A percentile compares a stretch with the other conserved stretches of the same genome.
Conservation (phyloP, 495 filamentous ascomycete species). For the Penicillium bovifimosum region DNA sequence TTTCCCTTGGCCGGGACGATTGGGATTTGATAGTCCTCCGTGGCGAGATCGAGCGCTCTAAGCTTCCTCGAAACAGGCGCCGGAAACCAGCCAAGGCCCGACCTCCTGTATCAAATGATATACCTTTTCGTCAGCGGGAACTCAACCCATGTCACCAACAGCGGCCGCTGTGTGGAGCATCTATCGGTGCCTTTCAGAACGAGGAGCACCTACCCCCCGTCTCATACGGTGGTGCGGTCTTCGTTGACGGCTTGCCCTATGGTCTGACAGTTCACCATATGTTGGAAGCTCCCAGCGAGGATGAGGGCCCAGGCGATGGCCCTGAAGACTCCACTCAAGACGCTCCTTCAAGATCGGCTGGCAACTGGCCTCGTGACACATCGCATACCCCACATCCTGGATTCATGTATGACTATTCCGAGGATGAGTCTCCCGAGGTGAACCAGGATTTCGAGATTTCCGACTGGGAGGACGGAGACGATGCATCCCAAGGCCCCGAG, state of each 20-base stretch:
- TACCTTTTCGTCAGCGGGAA: conserved; percentile 30
- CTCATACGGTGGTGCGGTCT: conserved; percentile 79
- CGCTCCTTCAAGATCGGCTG: conserved; percentile 32
- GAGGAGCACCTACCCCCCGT: conserved; percentile 82
- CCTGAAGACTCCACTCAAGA: conserved; percentile 25
- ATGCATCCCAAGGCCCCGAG: conserved; percentile 27
- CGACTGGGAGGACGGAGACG: conserved; percentile 44
- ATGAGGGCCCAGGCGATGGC: conserved; percentile 50
- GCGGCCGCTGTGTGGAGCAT: conserved; percentile 76
- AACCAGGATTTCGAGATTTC: conserved; percentile 44
- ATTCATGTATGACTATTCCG: conserved; percentile 29
- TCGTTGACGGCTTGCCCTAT: conserved; percentile 76
- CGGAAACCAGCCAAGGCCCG: conserved; percentile 37
- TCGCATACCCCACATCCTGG: conserved; percentile 14
- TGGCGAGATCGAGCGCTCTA: conserved; percentile 64
- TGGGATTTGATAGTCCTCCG: conserved; percentile 57
- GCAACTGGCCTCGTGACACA: conserved; percentile 26
- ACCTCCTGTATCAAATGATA: conserved; percentile 25
- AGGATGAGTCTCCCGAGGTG: conserved; percentile 30
- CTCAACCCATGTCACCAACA: conserved; percentile 57
- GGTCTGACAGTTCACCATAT: conserved; percentile 97
- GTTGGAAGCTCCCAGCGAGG: conserved; percentile 73
- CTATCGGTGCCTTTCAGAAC: conserved; percentile 84
- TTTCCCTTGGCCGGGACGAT: conserved; percentile 57
- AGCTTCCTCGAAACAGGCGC: conserved; percentile 46